These are phyloP conservation scores for Syzygium aromaticum DNA, from an alignment of 345 rosid genomes.

Conservation along the genomic window DNA sequence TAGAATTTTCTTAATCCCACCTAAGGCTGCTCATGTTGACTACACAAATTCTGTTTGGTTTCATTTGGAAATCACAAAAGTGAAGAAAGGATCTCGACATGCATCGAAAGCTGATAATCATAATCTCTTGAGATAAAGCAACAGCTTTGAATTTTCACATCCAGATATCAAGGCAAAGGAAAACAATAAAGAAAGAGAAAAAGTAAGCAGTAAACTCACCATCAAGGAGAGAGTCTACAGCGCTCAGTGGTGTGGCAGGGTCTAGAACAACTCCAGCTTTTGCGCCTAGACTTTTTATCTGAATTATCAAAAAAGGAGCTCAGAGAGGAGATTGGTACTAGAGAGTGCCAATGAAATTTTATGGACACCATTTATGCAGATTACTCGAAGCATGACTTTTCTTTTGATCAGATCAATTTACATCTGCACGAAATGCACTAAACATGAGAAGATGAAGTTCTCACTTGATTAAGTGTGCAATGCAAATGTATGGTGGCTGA, in stretches of 20 bases:
- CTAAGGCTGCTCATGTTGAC: background rate
- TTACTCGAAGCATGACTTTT: background rate
- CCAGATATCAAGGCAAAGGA: background rate
- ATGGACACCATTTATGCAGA: background rate
- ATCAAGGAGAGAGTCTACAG: slow-evolving; percentile 82
- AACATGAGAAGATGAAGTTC: background rate
- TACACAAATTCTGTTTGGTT: background rate
- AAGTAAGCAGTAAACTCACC: slow-evolving; percentile 38
- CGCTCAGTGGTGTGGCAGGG: slow-evolving; percentile 77
- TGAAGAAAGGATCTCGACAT: background rate
- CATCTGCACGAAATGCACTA: background rate
- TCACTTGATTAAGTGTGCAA: slow-evolving; percentile 70
- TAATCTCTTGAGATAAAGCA: background rate
- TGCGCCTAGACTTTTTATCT: slow-evolving; percentile 88
- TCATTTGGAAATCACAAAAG: background rate
- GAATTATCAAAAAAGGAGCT: background rate
- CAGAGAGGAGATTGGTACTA: background rate
- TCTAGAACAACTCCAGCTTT: slow-evolving; percentile 98
- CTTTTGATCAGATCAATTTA: background rate
- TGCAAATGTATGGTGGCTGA: slow-evolving; percentile 94
- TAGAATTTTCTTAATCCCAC: background rate
- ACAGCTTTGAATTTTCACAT: background rate
- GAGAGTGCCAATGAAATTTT: background rate
- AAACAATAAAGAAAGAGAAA: background rate
- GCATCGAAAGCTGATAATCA: background rate